These are phyloP conservation scores for Ogataea parapolymorpha DNA, from an alignment of 805 yeast genomes.

Conservation along the genomic window DNA sequence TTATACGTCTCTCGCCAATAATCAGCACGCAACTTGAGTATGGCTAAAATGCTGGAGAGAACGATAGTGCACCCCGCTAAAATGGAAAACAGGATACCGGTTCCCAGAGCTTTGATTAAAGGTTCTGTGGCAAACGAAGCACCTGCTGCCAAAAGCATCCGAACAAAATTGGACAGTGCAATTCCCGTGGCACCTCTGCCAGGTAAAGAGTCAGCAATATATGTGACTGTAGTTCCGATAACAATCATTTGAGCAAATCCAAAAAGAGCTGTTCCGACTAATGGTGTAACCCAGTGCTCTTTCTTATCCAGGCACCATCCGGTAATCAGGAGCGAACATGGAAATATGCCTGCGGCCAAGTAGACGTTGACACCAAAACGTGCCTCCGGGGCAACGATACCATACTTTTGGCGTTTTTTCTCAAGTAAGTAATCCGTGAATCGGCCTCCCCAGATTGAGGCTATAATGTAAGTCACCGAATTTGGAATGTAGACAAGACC, in stretches of 20 bases:
- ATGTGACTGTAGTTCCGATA: conserved; percentile 77
- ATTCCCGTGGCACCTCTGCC: conserved; percentile 89
- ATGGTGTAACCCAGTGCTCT: conserved; percentile 72
- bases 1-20: conserved; percentile 63
- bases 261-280: conserved; percentile 76
- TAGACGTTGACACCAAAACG: conserved; percentile 73
- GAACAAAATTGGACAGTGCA: conserved; percentile 71
- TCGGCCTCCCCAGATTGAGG: conserved; percentile 76
- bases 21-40: conserved; percentile 55
- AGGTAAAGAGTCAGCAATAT: conserved; percentile 78
- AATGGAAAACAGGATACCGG: conserved; percentile 68
- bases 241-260: conserved; percentile 84
- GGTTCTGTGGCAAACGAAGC: conserved; percentile 79
- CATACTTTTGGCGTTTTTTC: conserved; percentile 52
- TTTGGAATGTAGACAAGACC: conserved; percentile 84
- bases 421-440: conserved; percentile 67
- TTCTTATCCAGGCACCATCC: conserved; percentile 78
- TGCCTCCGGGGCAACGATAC: conserved; percentile 70
- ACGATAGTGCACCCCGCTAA: conserved; percentile 54
- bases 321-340: conserved; percentile 63
- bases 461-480: conserved; percentile 70
- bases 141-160: conserved; percentile 71
- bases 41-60: conserved; percentile 39
- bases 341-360: conserved; percentile 58
- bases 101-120: conserved; percentile 58